Conservation (phyloP, 1,139 yeast genomes). For the Yamadazyma membranifaciens region DNA sequence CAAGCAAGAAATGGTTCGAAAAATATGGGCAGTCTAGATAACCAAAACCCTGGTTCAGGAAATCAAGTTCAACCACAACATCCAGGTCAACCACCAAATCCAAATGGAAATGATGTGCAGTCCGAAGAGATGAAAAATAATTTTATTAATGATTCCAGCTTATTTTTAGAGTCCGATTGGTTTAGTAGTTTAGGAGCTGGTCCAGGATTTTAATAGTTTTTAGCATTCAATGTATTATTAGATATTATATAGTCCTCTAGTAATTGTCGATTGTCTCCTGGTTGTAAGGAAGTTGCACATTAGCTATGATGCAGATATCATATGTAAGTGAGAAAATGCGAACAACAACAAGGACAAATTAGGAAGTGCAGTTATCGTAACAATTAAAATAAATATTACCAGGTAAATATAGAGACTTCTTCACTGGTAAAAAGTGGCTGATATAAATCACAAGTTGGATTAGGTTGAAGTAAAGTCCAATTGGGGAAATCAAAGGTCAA, state of each 20-base stretch:
- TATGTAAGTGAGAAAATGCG: not conserved
- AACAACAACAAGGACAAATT: not conserved
- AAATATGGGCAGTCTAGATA: too few species aligned
- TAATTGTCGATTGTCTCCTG: too few species aligned
- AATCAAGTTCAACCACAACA: not conserved
- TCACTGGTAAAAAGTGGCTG: too few species aligned
- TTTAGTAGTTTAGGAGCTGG: slow-evolving; percentile 38
- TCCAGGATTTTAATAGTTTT: slow-evolving; percentile 26
- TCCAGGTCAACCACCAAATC: too few species aligned
- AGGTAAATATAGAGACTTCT: not conserved
- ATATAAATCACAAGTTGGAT: too few species aligned
- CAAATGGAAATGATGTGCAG: not conserved
- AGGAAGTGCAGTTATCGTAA: not conserved
- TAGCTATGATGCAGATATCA: too few species aligned
- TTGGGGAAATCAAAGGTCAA: not conserved
- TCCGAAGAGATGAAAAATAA: slow-evolving; percentile 8
- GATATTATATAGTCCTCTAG: too few species aligned
- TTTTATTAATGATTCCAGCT: slow-evolving; percentile 14
- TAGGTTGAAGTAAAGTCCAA: too few species aligned
- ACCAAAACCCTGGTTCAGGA: not conserved
- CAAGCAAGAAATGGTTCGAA: not conserved
- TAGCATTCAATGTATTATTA: too few species aligned
- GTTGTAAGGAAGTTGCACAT: too few species aligned
- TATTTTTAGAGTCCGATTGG: slow-evolving; percentile 29
- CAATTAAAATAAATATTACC: not conserved